A percentile compares a stretch with the other conserved stretches of the same genome.
phyloP scores from a whole-genome alignment of 768 basidiomycete genomes.

The Hypsizygus marmoreus region DNA sequence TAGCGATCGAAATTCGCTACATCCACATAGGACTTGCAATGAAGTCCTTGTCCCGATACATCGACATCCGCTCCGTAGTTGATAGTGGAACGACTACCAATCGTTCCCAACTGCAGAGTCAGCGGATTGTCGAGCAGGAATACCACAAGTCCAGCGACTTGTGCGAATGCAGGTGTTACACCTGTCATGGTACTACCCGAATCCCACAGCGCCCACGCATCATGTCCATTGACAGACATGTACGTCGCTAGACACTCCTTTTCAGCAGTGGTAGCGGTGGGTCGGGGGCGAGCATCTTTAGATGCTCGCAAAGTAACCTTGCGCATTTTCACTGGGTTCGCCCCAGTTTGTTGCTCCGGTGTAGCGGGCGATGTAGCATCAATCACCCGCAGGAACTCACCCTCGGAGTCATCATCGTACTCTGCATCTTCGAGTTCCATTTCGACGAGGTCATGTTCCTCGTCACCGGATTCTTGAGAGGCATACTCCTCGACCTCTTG shows the following conservation, averaged over 20 bases:
- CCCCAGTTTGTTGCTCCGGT: too few relatives aligned
- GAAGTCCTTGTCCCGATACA: constrained; percentile 7
- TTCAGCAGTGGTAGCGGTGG: background rate
- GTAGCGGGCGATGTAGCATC: too few relatives aligned
- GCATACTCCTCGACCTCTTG: too few relatives aligned
- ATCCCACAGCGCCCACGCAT: constrained; percentile 24
- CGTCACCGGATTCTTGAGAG: too few relatives aligned
- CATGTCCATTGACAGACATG: constrained; percentile 6
- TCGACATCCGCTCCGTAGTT: constrained; percentile 23
- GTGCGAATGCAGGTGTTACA: constrained; percentile 16
- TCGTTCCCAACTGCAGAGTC: constrained; percentile 31
- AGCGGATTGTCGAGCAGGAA: constrained; percentile 15
- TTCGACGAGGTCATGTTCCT: background rate
- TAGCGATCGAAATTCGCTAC: constrained; percentile 38
- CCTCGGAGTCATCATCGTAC: too few relatives aligned
- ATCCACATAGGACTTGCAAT: constrained; percentile 25
- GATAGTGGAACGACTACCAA: constrained; percentile 29
- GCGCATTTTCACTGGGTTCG: too few relatives aligned
- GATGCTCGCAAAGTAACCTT: background rate
- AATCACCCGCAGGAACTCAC: too few relatives aligned
- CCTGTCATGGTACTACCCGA: constrained; percentile 23
- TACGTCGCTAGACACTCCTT: too few relatives aligned
- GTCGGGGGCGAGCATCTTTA: background rate
- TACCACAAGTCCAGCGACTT: constrained; percentile 12
- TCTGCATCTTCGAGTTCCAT: background rate